Base-by-base conservation (phyloP, 257 asterid genomes). In the Solanum chiquidenum region DNA sequence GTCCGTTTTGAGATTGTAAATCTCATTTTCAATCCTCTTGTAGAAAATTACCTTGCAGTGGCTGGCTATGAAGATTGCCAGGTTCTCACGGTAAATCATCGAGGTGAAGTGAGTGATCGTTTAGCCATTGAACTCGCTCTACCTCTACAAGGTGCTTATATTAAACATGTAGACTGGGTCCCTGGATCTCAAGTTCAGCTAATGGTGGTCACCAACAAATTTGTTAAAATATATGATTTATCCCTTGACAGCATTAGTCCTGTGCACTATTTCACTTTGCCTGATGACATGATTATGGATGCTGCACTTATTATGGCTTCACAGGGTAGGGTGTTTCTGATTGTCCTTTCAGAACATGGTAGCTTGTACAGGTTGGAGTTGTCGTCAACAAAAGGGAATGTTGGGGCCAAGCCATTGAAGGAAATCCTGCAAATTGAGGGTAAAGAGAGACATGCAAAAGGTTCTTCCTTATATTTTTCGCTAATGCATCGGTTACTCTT, bases 51-150 rank as follows among this genome's bases (percentile, higher is more conserved):
- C 93, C 93, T 97, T 86, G 98, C 95, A 87, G 99, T 97, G 84
- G 98, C 98, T 79, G 99, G 99, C 90, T 96, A 96, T 91, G 99
- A 95, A 94, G 99, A 97, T 91, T 97, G 99, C 93, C 99, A 94
- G 91, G 98, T 97, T 83, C 99, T 97, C 86, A 95, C 99, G 3
- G 92, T 97, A 75, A 96, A 94, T 88, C 98, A 96, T 90, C 96
- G 99, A 86, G 99, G 99, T 86, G 99, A 97, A 90, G 99, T 97
- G 92, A 92, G 94, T 87, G 99, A 97, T 90, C 97, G 99, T 86
- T 91, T 97, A 86, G 96, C 99, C 37, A 93, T 97, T 90, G 99
- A 97, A 91, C 98, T 97, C 88, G 96, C 99, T 91, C 93, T 97
- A 88, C 99, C 99, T 91, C 93, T 97, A 88, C 99, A 97, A 89